Conservation (phyloP, 2,329 filamentous ascomycete species). For the Pseudocercospora pini-densiflorae region DNA sequence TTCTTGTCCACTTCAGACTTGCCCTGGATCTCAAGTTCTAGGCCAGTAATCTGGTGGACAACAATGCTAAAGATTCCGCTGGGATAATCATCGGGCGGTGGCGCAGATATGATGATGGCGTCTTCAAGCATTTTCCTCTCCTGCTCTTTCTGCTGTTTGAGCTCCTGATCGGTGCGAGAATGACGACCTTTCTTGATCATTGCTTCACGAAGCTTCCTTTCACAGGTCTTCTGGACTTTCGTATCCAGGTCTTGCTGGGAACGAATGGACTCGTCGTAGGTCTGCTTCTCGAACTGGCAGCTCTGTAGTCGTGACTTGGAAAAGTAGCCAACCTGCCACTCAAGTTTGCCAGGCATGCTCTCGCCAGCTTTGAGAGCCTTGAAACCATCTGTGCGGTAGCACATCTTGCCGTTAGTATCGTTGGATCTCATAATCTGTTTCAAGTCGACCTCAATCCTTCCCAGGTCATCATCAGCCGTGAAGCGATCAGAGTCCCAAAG, state of each 20-base stretch:
- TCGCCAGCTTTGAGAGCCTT: conserved; percentile 67
- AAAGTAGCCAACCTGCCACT: conserved; percentile 75
- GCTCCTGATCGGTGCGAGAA: conserved; percentile 51
- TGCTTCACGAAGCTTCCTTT: conserved; percentile 69
- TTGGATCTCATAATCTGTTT: conserved; percentile 66
- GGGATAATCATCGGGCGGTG: conserved; percentile 64
- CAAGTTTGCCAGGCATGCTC: conserved; percentile 69
- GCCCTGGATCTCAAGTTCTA: conserved; percentile 65
- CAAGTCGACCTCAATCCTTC: conserved; percentile 71
- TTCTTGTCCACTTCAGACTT: conserved; percentile 56
- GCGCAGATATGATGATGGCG: conserved; percentile 69
- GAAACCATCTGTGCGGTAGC: conserved; percentile 68
- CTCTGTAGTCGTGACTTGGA: conserved; percentile 67
- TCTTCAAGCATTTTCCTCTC: conserved; percentile 64
- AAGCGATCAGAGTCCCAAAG: conserved; percentile 77
- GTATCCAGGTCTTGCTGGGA: conserved; percentile 63
- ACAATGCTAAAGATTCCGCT: conserved; percentile 72
- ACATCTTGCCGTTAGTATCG: conserved; percentile 65
- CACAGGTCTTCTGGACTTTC: conserved; percentile 58
- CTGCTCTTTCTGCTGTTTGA: conserved; percentile 70
- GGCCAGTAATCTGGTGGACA: conserved; percentile 73
- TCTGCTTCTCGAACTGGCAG: conserved; percentile 66
- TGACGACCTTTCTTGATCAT: conserved; percentile 57
- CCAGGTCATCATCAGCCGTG: conserved; percentile 75
- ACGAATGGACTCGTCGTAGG: conserved; percentile 61